A percentile compares a stretch with the other conserved stretches of the same genome.
These are phyloP conservation scores for Geotrichum siamense DNA, from an alignment of 1,139 yeast species.

Conservation along the genomic window DNA sequence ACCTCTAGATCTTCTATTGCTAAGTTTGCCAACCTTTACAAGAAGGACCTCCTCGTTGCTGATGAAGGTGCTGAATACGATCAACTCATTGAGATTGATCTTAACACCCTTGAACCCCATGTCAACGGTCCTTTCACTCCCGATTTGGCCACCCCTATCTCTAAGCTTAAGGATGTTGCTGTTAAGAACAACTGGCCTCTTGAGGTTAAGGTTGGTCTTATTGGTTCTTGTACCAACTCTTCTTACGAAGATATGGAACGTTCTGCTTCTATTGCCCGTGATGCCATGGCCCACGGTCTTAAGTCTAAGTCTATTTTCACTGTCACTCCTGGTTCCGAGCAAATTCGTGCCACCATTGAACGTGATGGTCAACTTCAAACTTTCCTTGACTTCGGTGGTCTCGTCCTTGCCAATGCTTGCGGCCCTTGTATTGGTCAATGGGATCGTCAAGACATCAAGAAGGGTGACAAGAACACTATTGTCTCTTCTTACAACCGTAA, in stretches of 20 bases:
- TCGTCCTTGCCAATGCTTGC: slow-evolving; percentile 96
- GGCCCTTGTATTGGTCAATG: slow-evolving; percentile 99
- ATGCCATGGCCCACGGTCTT: slow-evolving; percentile 86
- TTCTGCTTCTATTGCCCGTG: slow-evolving; percentile 87
- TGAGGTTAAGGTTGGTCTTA: slow-evolving; percentile 91
- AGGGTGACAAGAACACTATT: slow-evolving; percentile 98
- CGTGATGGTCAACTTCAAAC: slow-evolving; percentile 93
- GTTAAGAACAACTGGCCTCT: slow-evolving; percentile 87
- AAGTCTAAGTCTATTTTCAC: slow-evolving; percentile 86
- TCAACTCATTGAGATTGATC: slow-evolving; percentile 89
- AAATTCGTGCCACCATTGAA: slow-evolving; percentile 96
- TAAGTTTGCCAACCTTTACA: slow-evolving; percentile 67
- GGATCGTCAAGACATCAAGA: slow-evolving; percentile 96
- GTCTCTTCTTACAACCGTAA: slow-evolving; percentile 99
- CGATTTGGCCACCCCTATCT: slow-evolving; percentile 95
- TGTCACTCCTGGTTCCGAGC: slow-evolving; percentile 99
- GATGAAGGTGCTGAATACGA: slow-evolving; percentile 96
- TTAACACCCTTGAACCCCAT: slow-evolving; percentile 93
- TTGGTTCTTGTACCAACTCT: slow-evolving; percentile 99
- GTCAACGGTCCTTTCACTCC: slow-evolving; percentile 99
- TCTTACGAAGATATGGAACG: slow-evolving; percentile 98
- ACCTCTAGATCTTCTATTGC: slow-evolving; percentile 82
- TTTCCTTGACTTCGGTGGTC: slow-evolving; percentile 89
- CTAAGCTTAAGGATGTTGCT: slow-evolving; percentile 86
- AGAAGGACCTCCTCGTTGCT: slow-evolving; percentile 74